phyloP scores from a whole-genome alignment of 1,139 yeast genomes.

The Dujonia santamariae region DNA sequence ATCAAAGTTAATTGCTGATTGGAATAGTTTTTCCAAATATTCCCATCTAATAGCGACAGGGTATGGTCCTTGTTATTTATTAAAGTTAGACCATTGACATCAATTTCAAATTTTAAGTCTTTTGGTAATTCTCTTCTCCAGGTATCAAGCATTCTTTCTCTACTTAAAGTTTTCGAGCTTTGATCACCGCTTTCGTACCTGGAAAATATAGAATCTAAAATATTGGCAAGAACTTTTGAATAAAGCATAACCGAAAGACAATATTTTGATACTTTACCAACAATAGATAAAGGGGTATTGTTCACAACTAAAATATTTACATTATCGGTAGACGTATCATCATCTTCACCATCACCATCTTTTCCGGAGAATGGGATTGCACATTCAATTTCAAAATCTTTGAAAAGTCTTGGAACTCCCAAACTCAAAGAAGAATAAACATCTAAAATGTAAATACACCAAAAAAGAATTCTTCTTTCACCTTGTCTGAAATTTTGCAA shows the following conservation, averaged over 20 bases:
- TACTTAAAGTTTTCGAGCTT: constrained; percentile 40
- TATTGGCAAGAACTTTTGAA: constrained; percentile 69
- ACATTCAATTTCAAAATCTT: constrained; percentile 82
- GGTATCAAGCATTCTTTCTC: constrained; percentile 69
- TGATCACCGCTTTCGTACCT: constrained; percentile 39
- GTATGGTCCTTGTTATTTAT: constrained; percentile 31
- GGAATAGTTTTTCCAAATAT: constrained; percentile 27
- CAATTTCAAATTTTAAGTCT: constrained; percentile 62
- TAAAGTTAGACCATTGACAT: constrained; percentile 57
- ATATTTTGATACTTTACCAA: constrained; percentile 64
- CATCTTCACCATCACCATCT: constrained; percentile 39
- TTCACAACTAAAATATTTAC: constrained; percentile 58
- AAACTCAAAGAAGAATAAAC: constrained; percentile 69
- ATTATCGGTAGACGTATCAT: constrained; percentile 38
- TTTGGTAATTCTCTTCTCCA: constrained; percentile 76
- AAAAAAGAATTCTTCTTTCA: constrained; percentile 75
- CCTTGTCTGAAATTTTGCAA: constrained; percentile 63
- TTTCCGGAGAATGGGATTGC: constrained; percentile 74
- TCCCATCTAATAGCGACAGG: constrained; percentile 24
- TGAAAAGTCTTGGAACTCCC: constrained; percentile 79
- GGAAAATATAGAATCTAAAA: constrained; percentile 63
- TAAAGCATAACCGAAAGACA: constrained; percentile 67
- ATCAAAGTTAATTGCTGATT: constrained; percentile 60
- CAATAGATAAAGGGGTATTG: constrained; percentile 55
- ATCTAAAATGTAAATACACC: constrained; percentile 82